phyloP scores from a whole-genome alignment of 768 basidiomycete genomes.

The Rhodotorula paludigena region DNA sequence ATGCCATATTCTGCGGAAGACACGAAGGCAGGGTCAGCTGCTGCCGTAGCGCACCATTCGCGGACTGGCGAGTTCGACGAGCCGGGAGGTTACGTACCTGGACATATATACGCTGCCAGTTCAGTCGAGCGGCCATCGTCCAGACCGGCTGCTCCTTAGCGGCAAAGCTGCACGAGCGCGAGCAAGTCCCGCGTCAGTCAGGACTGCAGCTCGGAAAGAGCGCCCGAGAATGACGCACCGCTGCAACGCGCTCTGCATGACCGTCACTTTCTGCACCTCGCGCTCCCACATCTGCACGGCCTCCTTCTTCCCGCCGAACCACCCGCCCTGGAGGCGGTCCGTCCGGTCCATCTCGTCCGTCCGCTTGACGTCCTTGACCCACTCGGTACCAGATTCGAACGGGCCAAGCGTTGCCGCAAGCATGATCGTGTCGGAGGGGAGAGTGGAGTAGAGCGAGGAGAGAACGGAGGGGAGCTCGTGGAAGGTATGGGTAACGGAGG shows the following conservation, averaged over 20 bases:
- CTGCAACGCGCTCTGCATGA: conserved; percentile 33
- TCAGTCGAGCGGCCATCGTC: conserved; percentile 38
- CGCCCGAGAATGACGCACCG: not conserved
- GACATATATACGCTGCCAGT: conserved; percentile 38
- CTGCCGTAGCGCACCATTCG: too few species aligned
- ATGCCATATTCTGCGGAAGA: conserved; percentile 30
- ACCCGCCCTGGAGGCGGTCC: conserved; percentile 41
- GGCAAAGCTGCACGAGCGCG: conserved; percentile 16
- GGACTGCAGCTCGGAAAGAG: not conserved
- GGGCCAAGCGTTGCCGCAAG: conserved; percentile 29
- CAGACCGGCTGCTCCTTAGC: conserved; percentile 42
- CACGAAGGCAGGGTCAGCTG: not conserved
- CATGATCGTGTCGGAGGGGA: conserved; percentile 38
- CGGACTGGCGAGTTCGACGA: not conserved
- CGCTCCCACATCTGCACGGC: conserved; percentile 38
- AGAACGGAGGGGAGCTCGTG: conserved; percentile 20
- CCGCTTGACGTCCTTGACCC: conserved; percentile 14
- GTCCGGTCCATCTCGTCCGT: conserved; percentile 25
- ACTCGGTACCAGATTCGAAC: conserved; percentile 24
- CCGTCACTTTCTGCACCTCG: conserved; percentile 33
- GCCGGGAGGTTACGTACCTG: conserved; percentile 23
- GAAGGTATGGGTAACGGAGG: conserved; percentile 28
- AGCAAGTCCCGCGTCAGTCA: not conserved
- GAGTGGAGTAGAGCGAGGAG: conserved; percentile 16
- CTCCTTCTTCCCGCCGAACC: conserved; percentile 37